Evolutionary conservation across 768 basidiomycete genomes (phyloP), one percentile per base, ranked within the genome.

Genomic region (Termitomyces titanicus): DNA sequence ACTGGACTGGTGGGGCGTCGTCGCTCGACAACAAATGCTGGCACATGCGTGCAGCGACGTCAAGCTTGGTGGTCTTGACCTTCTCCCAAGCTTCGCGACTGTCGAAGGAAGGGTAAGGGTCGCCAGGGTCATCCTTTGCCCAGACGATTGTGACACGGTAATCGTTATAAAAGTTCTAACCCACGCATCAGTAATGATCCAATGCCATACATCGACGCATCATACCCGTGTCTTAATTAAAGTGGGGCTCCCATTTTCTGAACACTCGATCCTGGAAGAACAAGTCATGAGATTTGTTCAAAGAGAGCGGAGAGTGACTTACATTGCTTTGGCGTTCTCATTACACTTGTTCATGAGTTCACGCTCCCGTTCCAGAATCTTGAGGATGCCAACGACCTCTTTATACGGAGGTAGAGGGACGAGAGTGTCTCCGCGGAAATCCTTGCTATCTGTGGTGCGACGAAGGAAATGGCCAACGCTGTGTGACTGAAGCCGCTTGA

Each of bases 31-130:
- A 13, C 10, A 51, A 42, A 25, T 56, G 45, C 4, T 0, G 13
- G 17, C 22, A 51, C 1, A 62, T 24, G 5, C 24, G 25, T 5
- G 53, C 55, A 6, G 43, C 46, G 0, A 37, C 18, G 15, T 62
- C 58, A 39, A 62, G 53, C 31, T 62, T 62, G 3, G 58, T 62
- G 1, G 37, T 44, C 20, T 54, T 59, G 13, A 47, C 48, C 2
- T 24, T n/a, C 13, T 20, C 24, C 48, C 39, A 51, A 3, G 29
- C 51, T 5, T 18, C 6, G 1, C 42, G 51, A 9, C 0, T 51
- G 3, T 22, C 17, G 22, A 51, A 51, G 0, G 25, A 8, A 1
- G 29, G 51, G 13, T 31, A 51, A 0, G 39, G 27, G 11, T 42
- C 27, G 3, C 39, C 29, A 6, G 51, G 40, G 11, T 43, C 24